Percentiles rank a stretch among this genome's conserved stretches.
phyloP scores from a whole-genome alignment of 106 monocot genomes.

The Dendrobium nobile region DNA sequence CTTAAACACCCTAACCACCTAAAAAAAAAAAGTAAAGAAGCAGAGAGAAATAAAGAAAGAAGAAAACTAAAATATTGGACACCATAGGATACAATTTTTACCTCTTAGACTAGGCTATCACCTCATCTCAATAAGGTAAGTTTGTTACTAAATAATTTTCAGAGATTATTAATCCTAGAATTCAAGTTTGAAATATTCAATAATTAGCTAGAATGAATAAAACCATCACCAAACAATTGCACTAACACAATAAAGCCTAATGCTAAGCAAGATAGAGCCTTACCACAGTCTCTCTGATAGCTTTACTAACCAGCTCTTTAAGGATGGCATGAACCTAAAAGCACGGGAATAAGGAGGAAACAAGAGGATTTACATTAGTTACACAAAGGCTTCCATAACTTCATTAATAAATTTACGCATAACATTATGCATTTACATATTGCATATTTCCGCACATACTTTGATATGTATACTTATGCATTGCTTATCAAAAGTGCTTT shows the following conservation, averaged over 20 bases:
- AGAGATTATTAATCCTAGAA: not conserved
- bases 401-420: not conserved
- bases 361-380: not conserved
- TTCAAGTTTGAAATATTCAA: not conserved
- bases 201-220: not conserved
- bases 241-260: not conserved
- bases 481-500: not conserved
- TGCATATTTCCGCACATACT: not conserved
- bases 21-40: no score
- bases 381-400: not conserved
- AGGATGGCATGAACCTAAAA: conserved; percentile 12
- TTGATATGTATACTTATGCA: not conserved
- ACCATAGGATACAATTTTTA: no score
- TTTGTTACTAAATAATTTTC: not conserved
- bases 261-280: not conserved
- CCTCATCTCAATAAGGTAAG: not conserved
- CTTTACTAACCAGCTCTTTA: conserved; percentile 9
- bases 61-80: no score
- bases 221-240: no score
- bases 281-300: conserved; percentile 12
- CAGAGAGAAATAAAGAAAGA: no score
- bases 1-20: no score
- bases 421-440: not conserved
- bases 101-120: not conserved
- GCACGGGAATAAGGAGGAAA: not conserved